Evolutionary conservation across 1,284 basidiomycete genomes (phyloP).

Genomic region (Austroboletus novae-zelandiae): DNA sequence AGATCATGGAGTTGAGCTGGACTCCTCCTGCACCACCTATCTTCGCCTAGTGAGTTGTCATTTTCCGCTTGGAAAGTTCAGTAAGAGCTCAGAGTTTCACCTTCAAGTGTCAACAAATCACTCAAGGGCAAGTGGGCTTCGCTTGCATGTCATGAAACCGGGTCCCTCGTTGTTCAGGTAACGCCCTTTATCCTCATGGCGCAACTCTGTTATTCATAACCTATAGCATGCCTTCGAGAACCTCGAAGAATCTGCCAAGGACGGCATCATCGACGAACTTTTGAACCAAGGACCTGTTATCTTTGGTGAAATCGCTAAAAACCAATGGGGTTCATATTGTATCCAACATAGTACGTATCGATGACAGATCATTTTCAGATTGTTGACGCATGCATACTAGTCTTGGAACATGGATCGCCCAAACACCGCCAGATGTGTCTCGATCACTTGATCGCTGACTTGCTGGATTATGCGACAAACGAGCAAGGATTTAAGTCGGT

Average conservation of each 20-base stretch:
- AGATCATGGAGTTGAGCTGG: slow-evolving; percentile 86
- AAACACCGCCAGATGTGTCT: slow-evolving; percentile 70
- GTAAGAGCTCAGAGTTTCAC: slow-evolving; percentile 5
- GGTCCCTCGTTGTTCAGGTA: slow-evolving; percentile 80
- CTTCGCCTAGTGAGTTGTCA: slow-evolving; percentile 65
- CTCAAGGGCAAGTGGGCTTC: slow-evolving; percentile 83
- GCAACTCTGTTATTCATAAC: slow-evolving; percentile 7
- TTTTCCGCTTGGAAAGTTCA: neutral
- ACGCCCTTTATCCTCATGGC: neutral
- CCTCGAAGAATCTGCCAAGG: slow-evolving; percentile 75
- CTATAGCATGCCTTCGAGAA: slow-evolving; percentile 82
- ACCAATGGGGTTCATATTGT: slow-evolving; percentile 83
- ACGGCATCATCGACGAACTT: slow-evolving; percentile 76
- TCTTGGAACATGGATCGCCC: slow-evolving; percentile 75
- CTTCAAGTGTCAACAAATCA: slow-evolving; percentile 73
- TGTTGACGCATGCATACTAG: slow-evolving; percentile 8
- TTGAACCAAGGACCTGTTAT: slow-evolving; percentile 64
- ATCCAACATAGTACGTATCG: slow-evolving; percentile 69
- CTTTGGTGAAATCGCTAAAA: slow-evolving; percentile 77
- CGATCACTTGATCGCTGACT: slow-evolving; percentile 65
- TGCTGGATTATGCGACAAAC: slow-evolving; percentile 73
- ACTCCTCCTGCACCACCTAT: slow-evolving; percentile 79
- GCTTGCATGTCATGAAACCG: slow-evolving; percentile 84
- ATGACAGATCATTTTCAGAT: neutral
- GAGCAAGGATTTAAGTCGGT: slow-evolving; percentile 82